Evolutionary conservation across 352 stramenopile genomes (phyloP).

Genomic region (Phytopythium cucurbitacearum): DNA sequence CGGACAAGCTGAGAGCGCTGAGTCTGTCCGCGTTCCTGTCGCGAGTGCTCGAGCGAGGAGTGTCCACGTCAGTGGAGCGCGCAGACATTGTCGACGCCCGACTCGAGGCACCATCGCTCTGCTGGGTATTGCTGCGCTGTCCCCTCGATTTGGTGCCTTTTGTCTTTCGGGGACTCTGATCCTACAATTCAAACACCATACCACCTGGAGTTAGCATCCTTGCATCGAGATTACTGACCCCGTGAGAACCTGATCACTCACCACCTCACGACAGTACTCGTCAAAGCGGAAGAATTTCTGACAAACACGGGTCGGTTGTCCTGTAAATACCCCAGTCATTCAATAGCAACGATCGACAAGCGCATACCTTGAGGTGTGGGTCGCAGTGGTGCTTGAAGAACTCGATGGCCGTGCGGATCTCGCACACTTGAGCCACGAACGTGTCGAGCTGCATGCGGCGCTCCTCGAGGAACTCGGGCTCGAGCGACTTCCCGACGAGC

Average conservation of each 20-base stretch:
- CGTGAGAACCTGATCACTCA: constrained; percentile 15
- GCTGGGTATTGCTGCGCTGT: constrained; percentile 5
- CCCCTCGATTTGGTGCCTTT: constrained; percentile 20
- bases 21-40: background rate
- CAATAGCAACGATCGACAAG: background rate
- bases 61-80: constrained; percentile 4
- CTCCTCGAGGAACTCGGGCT: constrained; percentile 57
- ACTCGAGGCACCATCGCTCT: constrained; percentile 9
- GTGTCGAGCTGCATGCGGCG: constrained; percentile 49
- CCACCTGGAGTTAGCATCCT: background rate
- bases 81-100: constrained; percentile 16
- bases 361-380: constrained; percentile 34
- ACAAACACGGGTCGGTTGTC: background rate
- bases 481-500: constrained; percentile 41
- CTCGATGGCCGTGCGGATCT: constrained; percentile 31
- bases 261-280: constrained; percentile 52
- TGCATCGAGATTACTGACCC: background rate
- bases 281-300: constrained; percentile 63
- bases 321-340: background rate
- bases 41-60: constrained; percentile 1
- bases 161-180: constrained; percentile 22
- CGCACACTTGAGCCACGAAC: constrained; percentile 40
- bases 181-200: constrained; percentile 8
- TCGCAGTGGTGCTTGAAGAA: constrained; percentile 60
- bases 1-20: background rate